These are phyloP conservation scores for Eleusine coracana DNA, from an alignment of 176 grass and related monocot species.

Conservation along the genomic window DNA sequence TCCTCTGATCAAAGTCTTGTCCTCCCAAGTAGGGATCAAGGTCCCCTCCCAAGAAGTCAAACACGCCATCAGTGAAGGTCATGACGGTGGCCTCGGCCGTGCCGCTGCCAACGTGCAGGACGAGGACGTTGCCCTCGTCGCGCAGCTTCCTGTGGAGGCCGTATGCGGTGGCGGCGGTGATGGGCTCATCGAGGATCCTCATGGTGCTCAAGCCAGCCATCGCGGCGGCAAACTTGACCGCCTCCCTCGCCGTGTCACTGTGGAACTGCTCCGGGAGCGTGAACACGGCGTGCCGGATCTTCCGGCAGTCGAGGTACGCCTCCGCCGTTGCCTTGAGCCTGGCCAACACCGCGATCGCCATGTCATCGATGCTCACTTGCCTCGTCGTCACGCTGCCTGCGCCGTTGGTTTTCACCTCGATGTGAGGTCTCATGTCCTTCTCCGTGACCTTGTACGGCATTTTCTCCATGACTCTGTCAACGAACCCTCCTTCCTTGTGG, in stretches of 20 bases:
- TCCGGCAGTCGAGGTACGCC: neutral
- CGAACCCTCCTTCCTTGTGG: neutral
- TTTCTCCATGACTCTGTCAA: neutral
- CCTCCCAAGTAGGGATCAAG: neutral
- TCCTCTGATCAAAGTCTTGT: neutral
- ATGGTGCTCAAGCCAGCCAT: neutral
- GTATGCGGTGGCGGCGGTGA: neutral
- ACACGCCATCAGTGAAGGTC: neutral
- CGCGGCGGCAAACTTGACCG: neutral
- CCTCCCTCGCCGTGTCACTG: neutral
- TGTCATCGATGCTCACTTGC: neutral
- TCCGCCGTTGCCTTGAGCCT: neutral
- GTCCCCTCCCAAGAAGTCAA: neutral
- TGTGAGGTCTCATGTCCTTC: no score
- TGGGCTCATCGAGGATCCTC: neutral
- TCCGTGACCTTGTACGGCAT: neutral
- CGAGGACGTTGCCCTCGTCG: neutral
- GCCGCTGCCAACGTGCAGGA: conserved; percentile 14
- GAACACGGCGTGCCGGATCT: neutral
- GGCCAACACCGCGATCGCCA: neutral
- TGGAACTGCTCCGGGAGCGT: neutral
- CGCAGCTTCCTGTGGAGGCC: conserved; percentile 15
- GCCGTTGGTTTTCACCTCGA: neutral
- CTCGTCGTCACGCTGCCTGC: neutral
- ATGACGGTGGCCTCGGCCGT: conserved; percentile 5